Evolutionary conservation across 1,284 basidiomycete genomes (phyloP).

Genomic region (Coniophora puteana): DNA sequence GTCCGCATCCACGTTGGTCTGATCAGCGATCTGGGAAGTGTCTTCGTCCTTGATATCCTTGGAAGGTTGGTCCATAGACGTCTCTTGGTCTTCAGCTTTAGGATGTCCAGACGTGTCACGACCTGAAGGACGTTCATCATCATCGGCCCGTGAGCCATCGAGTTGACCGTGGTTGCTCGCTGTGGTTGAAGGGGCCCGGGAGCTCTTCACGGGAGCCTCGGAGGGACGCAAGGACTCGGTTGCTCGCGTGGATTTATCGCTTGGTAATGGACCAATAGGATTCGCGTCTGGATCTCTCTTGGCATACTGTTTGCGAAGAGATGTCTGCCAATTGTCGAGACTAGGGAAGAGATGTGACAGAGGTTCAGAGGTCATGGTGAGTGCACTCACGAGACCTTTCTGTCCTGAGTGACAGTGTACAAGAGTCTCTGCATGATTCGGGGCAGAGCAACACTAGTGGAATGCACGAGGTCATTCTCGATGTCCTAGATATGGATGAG

Average conservation of each 20-base stretch:
- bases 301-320: conserved; percentile 66
- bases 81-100: conserved; percentile 7
- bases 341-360: conserved; percentile 34
- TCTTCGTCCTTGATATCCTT: not conserved
- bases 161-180: conserved; percentile 5
- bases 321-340: conserved; percentile 71
- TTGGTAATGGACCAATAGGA: conserved; percentile 61
- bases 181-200: conserved; percentile 7
- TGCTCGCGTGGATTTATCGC: conserved; percentile 18
- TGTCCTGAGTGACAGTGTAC: conserved; percentile 72
- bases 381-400: conserved; percentile 67
- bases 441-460: conserved; percentile 57
- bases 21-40: not conserved
- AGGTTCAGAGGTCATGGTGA: conserved; percentile 12
- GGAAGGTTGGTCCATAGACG: conserved; percentile 23
- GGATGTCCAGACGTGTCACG: conserved; percentile 4
- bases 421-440: conserved; percentile 72
- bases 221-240: conserved; percentile 27
- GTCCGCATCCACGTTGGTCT: conserved; percentile 8
- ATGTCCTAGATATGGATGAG: conserved; percentile 54
- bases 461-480: conserved; percentile 67
- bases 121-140: not conserved
- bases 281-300: conserved; percentile 66
- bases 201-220: conserved; percentile 12
- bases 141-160: conserved; percentile 2